phyloP scores from a whole-genome alignment of 78 protist species.

The Cyanophora paradoxa region DNA sequence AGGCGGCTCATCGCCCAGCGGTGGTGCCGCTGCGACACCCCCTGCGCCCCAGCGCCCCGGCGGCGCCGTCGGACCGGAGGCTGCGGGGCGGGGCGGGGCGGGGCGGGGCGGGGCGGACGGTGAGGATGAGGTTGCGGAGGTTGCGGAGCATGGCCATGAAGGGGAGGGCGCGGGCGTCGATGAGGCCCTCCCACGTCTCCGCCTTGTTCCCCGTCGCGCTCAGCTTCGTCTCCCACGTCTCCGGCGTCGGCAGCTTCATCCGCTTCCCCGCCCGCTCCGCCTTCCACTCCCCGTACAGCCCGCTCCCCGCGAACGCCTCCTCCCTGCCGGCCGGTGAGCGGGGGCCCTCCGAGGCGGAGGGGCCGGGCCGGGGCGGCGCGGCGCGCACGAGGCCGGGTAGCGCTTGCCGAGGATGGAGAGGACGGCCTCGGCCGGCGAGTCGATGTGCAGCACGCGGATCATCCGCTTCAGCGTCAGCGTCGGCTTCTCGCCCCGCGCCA shows the following conservation, averaged over 20 bases:
- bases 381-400: conserved; percentile 60
- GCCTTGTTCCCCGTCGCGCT: conserved; percentile 61
- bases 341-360: no score
- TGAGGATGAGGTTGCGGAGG: conserved; percentile 71
- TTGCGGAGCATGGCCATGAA: conserved; percentile 87
- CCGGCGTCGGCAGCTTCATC: conserved; percentile 62
- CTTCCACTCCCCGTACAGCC: conserved; percentile 70
- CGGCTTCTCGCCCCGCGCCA: background rate
- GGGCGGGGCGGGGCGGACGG: conserved; percentile 41
- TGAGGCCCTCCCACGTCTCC: conserved; percentile 64
- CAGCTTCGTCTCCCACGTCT: conserved; percentile 79
- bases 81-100: no score
- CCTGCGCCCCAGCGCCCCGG: no score
- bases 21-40: no score
- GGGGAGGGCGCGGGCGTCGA: conserved; percentile 59
- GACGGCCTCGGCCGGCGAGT: conserved; percentile 46
- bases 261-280: no score
- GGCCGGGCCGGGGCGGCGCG: no score
- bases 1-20: conserved; percentile 28
- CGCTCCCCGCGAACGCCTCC: conserved; percentile 53
- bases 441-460: conserved; percentile 69
- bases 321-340: no score
- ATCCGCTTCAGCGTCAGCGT: conserved; percentile 55
- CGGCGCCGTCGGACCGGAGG: no score
- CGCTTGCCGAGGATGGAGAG: conserved; percentile 69